These are phyloP conservation scores for Scedosporium boydii DNA, from an alignment of 2,329 filamentous ascomycete species.

Conservation along the genomic window DNA sequence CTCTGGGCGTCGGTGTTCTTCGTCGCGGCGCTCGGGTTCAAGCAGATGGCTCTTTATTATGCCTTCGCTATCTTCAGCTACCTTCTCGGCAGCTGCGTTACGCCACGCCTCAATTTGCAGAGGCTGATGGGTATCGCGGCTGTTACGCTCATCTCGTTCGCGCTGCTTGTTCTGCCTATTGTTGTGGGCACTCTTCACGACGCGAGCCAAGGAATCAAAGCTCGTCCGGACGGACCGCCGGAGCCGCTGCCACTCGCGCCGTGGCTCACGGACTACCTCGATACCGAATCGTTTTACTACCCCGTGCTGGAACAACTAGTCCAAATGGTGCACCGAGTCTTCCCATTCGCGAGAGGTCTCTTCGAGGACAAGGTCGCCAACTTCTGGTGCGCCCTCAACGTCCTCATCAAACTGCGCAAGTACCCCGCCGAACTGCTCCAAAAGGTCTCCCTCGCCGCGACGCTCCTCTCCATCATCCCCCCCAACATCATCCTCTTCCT, in stretches of 20 bases:
- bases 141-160: slow-evolving; percentile 64
- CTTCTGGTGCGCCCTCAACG: slow-evolving; percentile 90
- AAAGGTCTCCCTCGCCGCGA: slow-evolving; percentile 63
- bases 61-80: slow-evolving; percentile 89
- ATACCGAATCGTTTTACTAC: slow-evolving; percentile 61
- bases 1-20: slow-evolving; percentile 92
- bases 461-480: slow-evolving; percentile 65
- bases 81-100: slow-evolving; percentile 77
- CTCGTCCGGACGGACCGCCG: slow-evolving; percentile 45
- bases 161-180: slow-evolving; percentile 65
- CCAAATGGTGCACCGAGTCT: slow-evolving; percentile 85
- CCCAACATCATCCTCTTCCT: slow-evolving; percentile 73
- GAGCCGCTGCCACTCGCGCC: slow-evolving; percentile 53
- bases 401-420: slow-evolving; percentile 74
- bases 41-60: slow-evolving; percentile 99
- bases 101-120: slow-evolving; percentile 56
- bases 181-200: slow-evolving; percentile 64
- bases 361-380: slow-evolving; percentile 99
- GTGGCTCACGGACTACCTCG: slow-evolving; percentile 46
- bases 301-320: slow-evolving; percentile 67
- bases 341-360: slow-evolving; percentile 88
- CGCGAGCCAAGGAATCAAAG: slow-evolving; percentile 50
- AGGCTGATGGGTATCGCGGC: slow-evolving; percentile 68
- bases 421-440: slow-evolving; percentile 67
- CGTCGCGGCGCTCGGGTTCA: slow-evolving; percentile 88